A percentile compares a stretch with the other conserved stretches of the same genome.
phyloP scores from a whole-genome alignment of 2,329 filamentous ascomycete species.

The Fusarium sp. region DNA sequence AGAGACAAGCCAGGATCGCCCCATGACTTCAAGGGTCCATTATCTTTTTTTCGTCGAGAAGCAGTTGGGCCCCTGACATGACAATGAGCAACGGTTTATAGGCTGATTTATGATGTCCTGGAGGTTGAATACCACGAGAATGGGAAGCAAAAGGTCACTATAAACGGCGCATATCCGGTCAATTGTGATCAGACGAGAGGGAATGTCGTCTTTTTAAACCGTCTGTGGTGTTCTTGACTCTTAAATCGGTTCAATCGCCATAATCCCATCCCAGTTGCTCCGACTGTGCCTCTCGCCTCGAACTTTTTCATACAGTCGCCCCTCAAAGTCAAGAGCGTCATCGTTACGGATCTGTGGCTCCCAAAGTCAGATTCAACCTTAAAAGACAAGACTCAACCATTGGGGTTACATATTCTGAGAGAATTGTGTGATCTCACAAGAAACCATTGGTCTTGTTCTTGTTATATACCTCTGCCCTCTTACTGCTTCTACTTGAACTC shows the following conservation, averaged over 20 bases:
- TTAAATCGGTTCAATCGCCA: slow-evolving; percentile 25
- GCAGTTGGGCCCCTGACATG: slow-evolving; percentile 16
- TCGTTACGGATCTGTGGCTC: slow-evolving; percentile 38
- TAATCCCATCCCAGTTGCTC: slow-evolving; percentile 18
- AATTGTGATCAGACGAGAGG: slow-evolving; percentile 26
- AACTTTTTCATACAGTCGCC: background rate
- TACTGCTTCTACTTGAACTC: background rate
- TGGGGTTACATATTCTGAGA: slow-evolving; percentile 1
- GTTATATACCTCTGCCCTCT: background rate
- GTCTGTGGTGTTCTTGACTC: slow-evolving; percentile 9
- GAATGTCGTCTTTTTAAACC: slow-evolving; percentile 7
- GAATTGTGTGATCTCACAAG: slow-evolving; percentile 16
- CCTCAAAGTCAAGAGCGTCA: slow-evolving; percentile 36
- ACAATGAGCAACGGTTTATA: slow-evolving; percentile 34
- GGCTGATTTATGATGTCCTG: slow-evolving; percentile 32
- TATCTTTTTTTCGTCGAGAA: slow-evolving; percentile 8
- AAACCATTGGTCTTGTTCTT: background rate
- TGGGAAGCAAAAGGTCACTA: slow-evolving; percentile 15
- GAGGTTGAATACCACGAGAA: slow-evolving; percentile 21
- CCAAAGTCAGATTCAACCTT: slow-evolving; percentile 23
- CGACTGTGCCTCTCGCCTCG: background rate
- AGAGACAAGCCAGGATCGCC: slow-evolving; percentile 23
- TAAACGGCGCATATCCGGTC: slow-evolving; percentile 39
- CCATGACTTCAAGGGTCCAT: slow-evolving; percentile 20
- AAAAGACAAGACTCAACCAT: background rate